Evolutionary conservation across 2,329 filamentous ascomycete species (phyloP), one percentile per base, ranked within the genome.

Genomic region (Zalaria sp.): DNA sequence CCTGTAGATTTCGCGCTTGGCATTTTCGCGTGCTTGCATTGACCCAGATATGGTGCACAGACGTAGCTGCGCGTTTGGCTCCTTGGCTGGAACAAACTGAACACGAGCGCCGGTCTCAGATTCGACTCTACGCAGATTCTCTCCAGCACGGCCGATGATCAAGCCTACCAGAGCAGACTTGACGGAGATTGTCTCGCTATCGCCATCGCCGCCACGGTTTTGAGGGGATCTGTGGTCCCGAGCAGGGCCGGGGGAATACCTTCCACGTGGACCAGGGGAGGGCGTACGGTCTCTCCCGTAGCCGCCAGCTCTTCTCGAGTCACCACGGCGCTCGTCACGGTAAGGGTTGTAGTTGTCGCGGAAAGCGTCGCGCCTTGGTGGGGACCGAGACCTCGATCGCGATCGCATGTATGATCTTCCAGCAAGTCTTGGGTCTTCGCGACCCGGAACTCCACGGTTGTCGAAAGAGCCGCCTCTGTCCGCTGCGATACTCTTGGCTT

Each of bases 111-210:
- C 77, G 38, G 81, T 86, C 52, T 93, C 85, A 37, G 75, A 69
- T 61, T 94, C 88, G 49, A 94, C 85, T 44, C 84, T 79, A 50
- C 85, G 73, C 35, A 94, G 67, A 52, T 93, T 94, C 64, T 94
- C 88, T 50, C 87, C 87, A 56, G 88, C 83, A 46, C 87, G 78
- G 41, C 87, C 87, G 56, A 94, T 94, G 54, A 94, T 93, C 29
- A 94, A 69, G 35, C 87, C 87, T 40, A 94, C 87, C 38, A 93
- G 72, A 53, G 79, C 83, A 25, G 84, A 86, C 57, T 93, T 86
- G 54, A 94, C 86, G 53, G 82, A 75, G 50, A 94, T 87, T 25
- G 81, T 83, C 64, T 94, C 87, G 53, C 80, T 82, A 50, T 86
- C 83, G 51, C 78, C 69, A 43, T 80, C 73, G 50, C 52, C 73